Percentiles rank a stretch among this genome's conserved stretches.
These are phyloP conservation scores for Leishmania tarentolae DNA, from an alignment of 208 protist genomes.

Conservation along the genomic window DNA sequence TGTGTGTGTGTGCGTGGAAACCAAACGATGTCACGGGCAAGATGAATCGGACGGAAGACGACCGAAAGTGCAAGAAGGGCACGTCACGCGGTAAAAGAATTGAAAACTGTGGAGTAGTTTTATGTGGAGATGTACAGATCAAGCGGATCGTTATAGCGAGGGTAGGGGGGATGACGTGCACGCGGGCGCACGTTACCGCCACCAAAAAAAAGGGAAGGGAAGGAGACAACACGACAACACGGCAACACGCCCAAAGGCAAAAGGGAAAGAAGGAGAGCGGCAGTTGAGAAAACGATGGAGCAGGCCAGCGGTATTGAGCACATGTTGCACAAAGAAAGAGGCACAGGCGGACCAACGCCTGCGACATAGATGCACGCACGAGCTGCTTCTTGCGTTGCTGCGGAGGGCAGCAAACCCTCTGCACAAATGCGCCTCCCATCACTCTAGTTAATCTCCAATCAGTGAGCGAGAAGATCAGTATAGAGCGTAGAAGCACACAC, in stretches of 20 bases:
- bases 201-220: neutral
- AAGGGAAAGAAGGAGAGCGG: constrained; percentile 11
- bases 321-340: neutral
- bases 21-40: neutral
- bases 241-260: neutral
- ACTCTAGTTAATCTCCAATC: neutral
- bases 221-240: neutral
- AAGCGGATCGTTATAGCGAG: neutral
- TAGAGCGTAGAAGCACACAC: neutral
- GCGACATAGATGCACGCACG: neutral
- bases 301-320: neutral
- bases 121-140: neutral
- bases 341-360: neutral
- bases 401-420: neutral
- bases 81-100: neutral
- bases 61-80: neutral
- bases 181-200: neutral
- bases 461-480: neutral
- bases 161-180: neutral
- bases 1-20: neutral
- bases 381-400: neutral
- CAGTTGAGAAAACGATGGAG: neutral
- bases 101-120: neutral
- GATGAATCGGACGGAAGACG: neutral
- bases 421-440: neutral